phyloP scores from a whole-genome alignment of 2,329 filamentous ascomycete species.

The Pyrenochaeta sp. region DNA sequence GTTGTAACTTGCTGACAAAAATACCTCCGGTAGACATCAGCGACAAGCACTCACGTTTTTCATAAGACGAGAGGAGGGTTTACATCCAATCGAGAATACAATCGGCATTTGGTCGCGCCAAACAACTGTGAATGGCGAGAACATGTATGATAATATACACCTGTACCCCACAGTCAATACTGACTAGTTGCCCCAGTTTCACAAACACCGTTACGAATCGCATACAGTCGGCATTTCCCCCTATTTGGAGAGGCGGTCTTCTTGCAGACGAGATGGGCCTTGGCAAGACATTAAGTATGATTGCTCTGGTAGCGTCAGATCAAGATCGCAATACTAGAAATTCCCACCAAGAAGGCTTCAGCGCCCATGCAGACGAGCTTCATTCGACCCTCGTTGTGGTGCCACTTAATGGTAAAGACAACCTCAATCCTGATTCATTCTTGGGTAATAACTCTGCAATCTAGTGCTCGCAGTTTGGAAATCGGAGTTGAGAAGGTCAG shows the following conservation, averaged over 20 bases:
- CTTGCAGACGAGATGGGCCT: conserved; percentile 26
- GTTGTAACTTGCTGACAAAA: background rate
- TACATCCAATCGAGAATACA: conserved; percentile 5
- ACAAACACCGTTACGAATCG: conserved; percentile 6
- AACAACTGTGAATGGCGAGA: background rate
- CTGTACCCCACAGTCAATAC: background rate
- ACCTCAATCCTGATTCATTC: no score
- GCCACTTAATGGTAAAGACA: background rate
- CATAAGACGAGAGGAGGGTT: conserved; percentile 13
- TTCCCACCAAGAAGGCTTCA: no score
- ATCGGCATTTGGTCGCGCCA: conserved; percentile 10
- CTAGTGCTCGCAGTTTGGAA: conserved; percentile 1
- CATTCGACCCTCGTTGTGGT: background rate
- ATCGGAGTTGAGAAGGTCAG: background rate
- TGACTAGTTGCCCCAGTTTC: conserved; percentile 1
- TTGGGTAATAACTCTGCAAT: background rate
- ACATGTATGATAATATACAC: background rate
- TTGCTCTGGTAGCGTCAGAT: conserved; percentile 12
- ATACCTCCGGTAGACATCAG: conserved; percentile 4
- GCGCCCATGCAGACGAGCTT: background rate
- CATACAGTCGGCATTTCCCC: background rate
- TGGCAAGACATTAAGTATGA: conserved; percentile 26
- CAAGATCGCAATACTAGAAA: no score
- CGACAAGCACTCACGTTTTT: conserved; percentile 19
- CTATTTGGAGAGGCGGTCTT: conserved; percentile 8